Evolutionary conservation across 2,329 filamentous ascomycete species (phyloP).

Genomic region (Colletotrichum tropicale): DNA sequence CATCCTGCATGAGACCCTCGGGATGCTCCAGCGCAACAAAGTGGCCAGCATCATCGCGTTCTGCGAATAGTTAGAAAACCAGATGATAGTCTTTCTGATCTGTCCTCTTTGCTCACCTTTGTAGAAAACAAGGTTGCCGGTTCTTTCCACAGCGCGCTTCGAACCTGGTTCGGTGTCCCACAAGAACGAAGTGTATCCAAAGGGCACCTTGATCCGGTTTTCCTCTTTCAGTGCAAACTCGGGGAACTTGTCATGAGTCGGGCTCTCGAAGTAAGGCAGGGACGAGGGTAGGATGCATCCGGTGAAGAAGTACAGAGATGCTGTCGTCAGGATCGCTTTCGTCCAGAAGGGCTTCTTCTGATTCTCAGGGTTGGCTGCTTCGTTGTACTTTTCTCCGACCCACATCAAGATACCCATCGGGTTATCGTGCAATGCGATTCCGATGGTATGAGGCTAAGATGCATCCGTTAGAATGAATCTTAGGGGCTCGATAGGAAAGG

Average conservation of each 20-base stretch:
- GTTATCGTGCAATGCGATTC: conserved; percentile 43
- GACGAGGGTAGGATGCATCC: conserved; percentile 25
- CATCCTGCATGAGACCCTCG: not conserved
- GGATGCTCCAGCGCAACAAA: conserved; percentile 23
- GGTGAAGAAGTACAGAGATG: conserved; percentile 29
- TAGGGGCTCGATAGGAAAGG: not conserved
- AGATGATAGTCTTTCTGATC: not conserved
- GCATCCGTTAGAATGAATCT: not conserved
- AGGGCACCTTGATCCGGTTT: conserved; percentile 22
- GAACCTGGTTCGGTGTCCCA: conserved; percentile 18
- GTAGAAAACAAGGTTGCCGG: conserved; percentile 23
- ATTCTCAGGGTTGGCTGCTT: conserved; percentile 13
- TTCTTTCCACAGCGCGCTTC: conserved; percentile 17
- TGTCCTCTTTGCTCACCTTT: not conserved
- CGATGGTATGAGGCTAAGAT: conserved; percentile 42
- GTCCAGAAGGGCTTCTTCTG: conserved; percentile 19
- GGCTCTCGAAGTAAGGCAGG: conserved; percentile 20
- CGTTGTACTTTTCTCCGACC: conserved; percentile 42
- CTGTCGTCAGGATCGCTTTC: conserved; percentile 20
- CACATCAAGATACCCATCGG: conserved; percentile 47
- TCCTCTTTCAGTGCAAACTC: conserved; percentile 14
- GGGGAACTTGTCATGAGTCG: conserved; percentile 17
- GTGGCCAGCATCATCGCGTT: conserved; percentile 22
- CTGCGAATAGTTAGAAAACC: not conserved
- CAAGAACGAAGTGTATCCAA: conserved; percentile 21